Conservation (phyloP, 106 monocot species). For the Acanthochlamys bracteata region DNA sequence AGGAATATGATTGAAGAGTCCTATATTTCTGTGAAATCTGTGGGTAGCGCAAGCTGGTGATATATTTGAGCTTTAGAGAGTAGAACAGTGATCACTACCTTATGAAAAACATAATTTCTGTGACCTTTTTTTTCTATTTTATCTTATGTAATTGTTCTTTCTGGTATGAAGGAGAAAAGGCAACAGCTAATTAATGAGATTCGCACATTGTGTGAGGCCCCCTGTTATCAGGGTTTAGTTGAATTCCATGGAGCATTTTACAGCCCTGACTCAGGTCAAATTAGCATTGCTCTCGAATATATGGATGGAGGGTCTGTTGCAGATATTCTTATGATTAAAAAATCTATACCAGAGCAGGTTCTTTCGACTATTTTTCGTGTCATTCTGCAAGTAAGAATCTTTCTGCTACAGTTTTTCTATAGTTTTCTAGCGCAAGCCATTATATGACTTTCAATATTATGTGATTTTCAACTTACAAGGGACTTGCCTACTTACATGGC, state of each 20-base stretch:
- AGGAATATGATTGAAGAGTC: no score
- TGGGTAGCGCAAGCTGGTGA: no score
- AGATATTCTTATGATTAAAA: constrained; percentile 59
- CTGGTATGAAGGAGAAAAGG: constrained; percentile 68
- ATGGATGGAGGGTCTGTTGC: constrained; percentile 98
- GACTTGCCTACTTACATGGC: constrained; percentile 75
- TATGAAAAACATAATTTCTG: no score
- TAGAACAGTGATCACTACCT: no score
- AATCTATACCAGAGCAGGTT: constrained; percentile 67
- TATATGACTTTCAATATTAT: not conserved
- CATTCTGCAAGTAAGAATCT: constrained; percentile 60
- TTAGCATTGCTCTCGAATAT: constrained; percentile 93
- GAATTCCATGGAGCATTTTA: constrained; percentile 99
- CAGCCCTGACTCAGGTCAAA: constrained; percentile 87
- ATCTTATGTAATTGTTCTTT: constrained; percentile 4
- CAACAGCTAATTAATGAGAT: constrained; percentile 95
- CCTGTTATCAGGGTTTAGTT: constrained; percentile 69
- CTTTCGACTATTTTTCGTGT: constrained; percentile 68
- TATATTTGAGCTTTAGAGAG: no score
- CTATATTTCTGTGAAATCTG: no score
- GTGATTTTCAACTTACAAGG: constrained; percentile 31
- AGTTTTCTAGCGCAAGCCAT: not conserved
- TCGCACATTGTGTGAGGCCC: constrained; percentile 80
- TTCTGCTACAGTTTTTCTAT: constrained; percentile 2
- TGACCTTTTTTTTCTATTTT: no score